phyloP scores from a whole-genome alignment of 306 rosid genomes.

The Acacia crassicarpa region DNA sequence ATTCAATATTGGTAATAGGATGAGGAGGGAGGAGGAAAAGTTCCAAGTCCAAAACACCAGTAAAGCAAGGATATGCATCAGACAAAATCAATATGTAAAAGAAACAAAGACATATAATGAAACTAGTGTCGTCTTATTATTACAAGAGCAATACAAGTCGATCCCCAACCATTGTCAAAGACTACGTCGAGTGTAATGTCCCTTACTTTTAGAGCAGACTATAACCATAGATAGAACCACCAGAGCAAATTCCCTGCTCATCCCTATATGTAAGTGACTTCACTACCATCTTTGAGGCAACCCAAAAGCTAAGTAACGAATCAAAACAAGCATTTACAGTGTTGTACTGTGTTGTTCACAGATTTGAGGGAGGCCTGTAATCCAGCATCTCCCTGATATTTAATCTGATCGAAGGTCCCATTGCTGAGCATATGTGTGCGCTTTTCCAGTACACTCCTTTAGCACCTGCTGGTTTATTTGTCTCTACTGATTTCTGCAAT shows the following conservation, averaged over 20 bases:
- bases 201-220: slow-evolving; percentile 38
- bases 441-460: slow-evolving; percentile 99
- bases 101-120: slow-evolving; percentile 28
- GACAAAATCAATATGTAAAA: slow-evolving; percentile 20
- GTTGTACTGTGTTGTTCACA: slow-evolving; percentile 38
- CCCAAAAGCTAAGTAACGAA: slow-evolving; percentile 35
- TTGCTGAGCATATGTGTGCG: slow-evolving; percentile 88
- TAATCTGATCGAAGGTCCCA: slow-evolving; percentile 94
- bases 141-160: slow-evolving; percentile 47
- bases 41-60: neutral
- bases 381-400: slow-evolving; percentile 91
- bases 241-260: slow-evolving; percentile 35
- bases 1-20: no score
- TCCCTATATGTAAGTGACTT: slow-evolving; percentile 39
- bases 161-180: slow-evolving; percentile 47
- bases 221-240: slow-evolving; percentile 31
- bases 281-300: slow-evolving; percentile 49
- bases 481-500: slow-evolving; percentile 83
- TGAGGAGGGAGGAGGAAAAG: no score
- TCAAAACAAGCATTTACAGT: slow-evolving; percentile 59
- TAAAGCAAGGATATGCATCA: neutral
- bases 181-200: slow-evolving; percentile 28
- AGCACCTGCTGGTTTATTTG: slow-evolving; percentile 91
- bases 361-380: slow-evolving; percentile 58
- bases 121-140: slow-evolving; percentile 39